phyloP scores from a whole-genome alignment of 2,329 filamentous ascomycete genomes.

The Ophiosphaerella herpotricha region DNA sequence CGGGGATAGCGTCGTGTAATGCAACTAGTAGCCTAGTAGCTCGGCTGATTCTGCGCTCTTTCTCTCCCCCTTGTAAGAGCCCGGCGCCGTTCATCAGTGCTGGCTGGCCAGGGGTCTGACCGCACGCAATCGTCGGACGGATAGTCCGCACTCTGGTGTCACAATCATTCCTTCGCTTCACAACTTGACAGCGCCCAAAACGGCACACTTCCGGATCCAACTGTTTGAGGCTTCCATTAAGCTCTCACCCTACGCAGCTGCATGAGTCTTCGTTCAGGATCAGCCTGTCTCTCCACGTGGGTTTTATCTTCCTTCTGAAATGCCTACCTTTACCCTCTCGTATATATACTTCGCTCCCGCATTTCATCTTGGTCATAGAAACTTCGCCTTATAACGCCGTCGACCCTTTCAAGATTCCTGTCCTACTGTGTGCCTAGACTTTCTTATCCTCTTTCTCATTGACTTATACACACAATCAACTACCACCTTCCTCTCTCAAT shows the following conservation, averaged over 20 bases:
- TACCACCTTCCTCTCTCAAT: constrained; percentile 28
- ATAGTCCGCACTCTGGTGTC: constrained; percentile 39
- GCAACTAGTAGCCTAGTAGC: constrained; percentile 30
- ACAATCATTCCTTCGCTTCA: constrained; percentile 44
- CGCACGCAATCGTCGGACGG: constrained; percentile 34
- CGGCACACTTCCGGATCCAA: constrained; percentile 45
- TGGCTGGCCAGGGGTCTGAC: constrained; percentile 31
- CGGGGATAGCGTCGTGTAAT: constrained; percentile 35
- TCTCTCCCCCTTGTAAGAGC: constrained; percentile 26
- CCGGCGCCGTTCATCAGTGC: constrained; percentile 36
- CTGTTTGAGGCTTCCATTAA: constrained; percentile 47
- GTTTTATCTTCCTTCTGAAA: constrained; percentile 35
- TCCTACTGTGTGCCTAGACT: constrained; percentile 8
- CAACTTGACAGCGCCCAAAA: constrained; percentile 46
- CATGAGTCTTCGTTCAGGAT: constrained; percentile 42
- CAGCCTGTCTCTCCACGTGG: constrained; percentile 43
- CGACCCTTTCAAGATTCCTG: background rate
- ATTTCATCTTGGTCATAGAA: constrained; percentile 17
- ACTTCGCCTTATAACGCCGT: background rate
- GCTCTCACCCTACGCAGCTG: constrained; percentile 39
- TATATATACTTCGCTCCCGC: constrained; percentile 36
- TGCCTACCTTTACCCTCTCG: constrained; percentile 34
- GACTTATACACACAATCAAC: constrained; percentile 11
- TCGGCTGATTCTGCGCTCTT: constrained; percentile 35
- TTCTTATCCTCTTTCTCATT: constrained; percentile 16